These are phyloP conservation scores for Parathielavia hyrcaniae DNA, from an alignment of 495 filamentous ascomycete species.

Conservation along the genomic window DNA sequence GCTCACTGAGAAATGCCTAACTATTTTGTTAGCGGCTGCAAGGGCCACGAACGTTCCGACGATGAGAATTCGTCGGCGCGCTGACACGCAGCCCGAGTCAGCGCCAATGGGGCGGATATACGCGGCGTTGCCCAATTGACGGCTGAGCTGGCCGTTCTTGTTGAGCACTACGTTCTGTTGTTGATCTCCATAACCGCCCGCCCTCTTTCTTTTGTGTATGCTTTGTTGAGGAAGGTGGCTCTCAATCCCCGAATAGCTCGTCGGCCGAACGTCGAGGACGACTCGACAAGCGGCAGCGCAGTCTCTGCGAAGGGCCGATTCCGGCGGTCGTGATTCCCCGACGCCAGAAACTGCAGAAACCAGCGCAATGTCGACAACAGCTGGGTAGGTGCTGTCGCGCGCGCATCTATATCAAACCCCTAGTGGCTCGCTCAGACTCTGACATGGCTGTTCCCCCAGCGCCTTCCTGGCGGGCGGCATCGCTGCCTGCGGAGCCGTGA, in stretches of 20 bases:
- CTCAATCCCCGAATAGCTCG: not conserved
- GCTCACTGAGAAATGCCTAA: conserved; percentile 2
- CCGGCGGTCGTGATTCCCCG: not conserved
- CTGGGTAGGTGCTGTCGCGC: conserved; percentile 33
- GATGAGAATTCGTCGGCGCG: not conserved
- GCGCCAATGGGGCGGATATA: conserved; percentile 18
- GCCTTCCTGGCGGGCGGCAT: conserved; percentile 91
- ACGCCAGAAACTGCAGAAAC: not conserved
- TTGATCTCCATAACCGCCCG: not conserved
- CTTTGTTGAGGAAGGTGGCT: not conserved
- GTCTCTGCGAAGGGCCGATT: not conserved
- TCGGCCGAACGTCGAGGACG: not conserved
- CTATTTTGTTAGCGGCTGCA: conserved; percentile 4
- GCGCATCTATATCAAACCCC: not conserved
- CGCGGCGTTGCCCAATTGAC: conserved; percentile 15
- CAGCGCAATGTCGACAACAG: conserved; percentile 42
- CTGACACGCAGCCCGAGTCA: conserved; percentile 8
- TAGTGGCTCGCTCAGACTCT: conserved; percentile 13
- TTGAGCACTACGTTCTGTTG: too few species aligned
- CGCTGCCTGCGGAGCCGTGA: conserved; percentile 94
- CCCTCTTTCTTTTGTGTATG: conserved; percentile 5
- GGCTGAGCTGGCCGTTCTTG: too few species aligned
- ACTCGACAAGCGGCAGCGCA: conserved; percentile 2
- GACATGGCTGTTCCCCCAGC: conserved; percentile 30
- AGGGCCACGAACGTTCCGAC: not conserved